Evolutionary conservation across 768 basidiomycete genomes (phyloP), one percentile per base, ranked within the genome.

Genomic region (Epithele typhae): DNA sequence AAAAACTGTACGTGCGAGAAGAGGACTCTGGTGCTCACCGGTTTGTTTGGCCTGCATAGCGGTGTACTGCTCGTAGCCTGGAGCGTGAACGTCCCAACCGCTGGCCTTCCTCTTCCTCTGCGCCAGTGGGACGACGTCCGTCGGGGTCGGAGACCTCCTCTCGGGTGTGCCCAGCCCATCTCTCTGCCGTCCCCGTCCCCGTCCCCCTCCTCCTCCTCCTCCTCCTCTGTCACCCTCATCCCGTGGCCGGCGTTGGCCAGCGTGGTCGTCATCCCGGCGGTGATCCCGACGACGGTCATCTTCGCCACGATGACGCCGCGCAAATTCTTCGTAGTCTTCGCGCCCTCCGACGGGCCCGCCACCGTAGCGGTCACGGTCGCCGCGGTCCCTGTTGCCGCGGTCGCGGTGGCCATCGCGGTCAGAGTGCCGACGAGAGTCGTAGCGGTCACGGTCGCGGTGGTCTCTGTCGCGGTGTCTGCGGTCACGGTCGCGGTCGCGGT

Each of bases 11-110:
- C n/a, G n/a, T n/a, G n/a, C n/a, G n/a, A n/a, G n/a, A n/a, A n/a
- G n/a, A n/a, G n/a, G n/a, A n/a, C n/a, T n/a, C n/a, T n/a, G n/a
- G 18, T 25, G 55, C 65, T 46, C 55, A 92, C 95, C 96, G 35
- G 94, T 97, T 70, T 92, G 87, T 67, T 99, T 99, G n/a, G 96
- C 96, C 64, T 97, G 93, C 74, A 92, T 77, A 14, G 95, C 92
- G 4, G 85, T 86, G 58, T 96, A 91, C 56, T 89, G 88, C 60
- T 98, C 95, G 54, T 96, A 98, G 4, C 93, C 93, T 3, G 90
- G 87, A 15, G 94, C 91, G 65, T 92, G 87, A 18, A 96, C 86
- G 66, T 99, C 92, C 96, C 96, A 99, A 0, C 90, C 89, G 37
- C 91, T 92, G 5, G 91, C 87, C 58, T 89, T 90, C 23, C 93